phyloP scores from a whole-genome alignment of 2,329 filamentous ascomycete genomes.

The Penicillium sp. region DNA sequence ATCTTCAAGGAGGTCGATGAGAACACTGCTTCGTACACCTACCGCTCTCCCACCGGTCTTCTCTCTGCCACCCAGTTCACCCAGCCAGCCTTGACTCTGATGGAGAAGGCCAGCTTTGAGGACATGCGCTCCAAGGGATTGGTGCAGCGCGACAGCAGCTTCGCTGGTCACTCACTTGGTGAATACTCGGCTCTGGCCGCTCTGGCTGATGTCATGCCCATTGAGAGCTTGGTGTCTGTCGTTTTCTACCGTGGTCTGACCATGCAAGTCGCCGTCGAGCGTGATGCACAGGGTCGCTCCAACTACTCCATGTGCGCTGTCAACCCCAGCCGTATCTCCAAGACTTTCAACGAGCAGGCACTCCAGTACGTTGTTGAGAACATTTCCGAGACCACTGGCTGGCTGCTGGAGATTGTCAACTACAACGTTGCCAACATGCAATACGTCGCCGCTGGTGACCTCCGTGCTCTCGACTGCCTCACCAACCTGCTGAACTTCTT shows the following conservation, averaged over 20 bases:
- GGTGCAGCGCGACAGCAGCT: slow-evolving; percentile 92
- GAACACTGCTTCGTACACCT: slow-evolving; percentile 91
- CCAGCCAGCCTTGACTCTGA: slow-evolving; percentile 91
- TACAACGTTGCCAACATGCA: slow-evolving; percentile 74
- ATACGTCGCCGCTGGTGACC: slow-evolving; percentile 66
- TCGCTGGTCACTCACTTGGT: slow-evolving; percentile 94
- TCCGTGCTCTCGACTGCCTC: slow-evolving; percentile 63
- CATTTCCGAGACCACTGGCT: slow-evolving; percentile 87
- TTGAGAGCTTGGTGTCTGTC: slow-evolving; percentile 94
- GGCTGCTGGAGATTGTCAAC: slow-evolving; percentile 99
- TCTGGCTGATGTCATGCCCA: slow-evolving; percentile 98
- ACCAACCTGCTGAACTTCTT: slow-evolving; percentile 88
- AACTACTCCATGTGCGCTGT: slow-evolving; percentile 85
- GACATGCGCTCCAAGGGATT: slow-evolving; percentile 98
- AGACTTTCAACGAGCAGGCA: slow-evolving; percentile 97
- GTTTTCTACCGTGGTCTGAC: slow-evolving; percentile 85
- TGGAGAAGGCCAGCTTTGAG: slow-evolving; percentile 99
- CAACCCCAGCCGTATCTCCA: slow-evolving; percentile 96
- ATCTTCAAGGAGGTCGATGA: slow-evolving; percentile 99
- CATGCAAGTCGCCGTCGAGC: slow-evolving; percentile 12
- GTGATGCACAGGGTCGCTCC: slow-evolving; percentile 10
- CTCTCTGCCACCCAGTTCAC: slow-evolving; percentile 98
- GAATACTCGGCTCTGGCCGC: slow-evolving; percentile 97
- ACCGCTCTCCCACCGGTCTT: slow-evolving; percentile 89
- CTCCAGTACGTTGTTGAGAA: slow-evolving; percentile 96